phyloP scores from a whole-genome alignment of 192 early-diverging fungal genomes.

The Diversispora epigaea region DNA sequence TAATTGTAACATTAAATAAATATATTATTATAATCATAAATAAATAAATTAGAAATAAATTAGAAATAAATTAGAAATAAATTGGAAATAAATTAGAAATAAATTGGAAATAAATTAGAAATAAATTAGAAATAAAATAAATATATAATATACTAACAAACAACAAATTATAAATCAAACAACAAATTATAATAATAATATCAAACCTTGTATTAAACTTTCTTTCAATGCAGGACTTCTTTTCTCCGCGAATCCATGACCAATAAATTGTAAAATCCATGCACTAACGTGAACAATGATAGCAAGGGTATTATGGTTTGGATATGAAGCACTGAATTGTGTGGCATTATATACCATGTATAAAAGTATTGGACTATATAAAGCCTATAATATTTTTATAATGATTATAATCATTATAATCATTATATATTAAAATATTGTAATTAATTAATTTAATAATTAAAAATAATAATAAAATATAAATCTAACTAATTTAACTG shows the following conservation, averaged over 20 bases:
- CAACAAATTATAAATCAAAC: no score
- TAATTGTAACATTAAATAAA: constrained; percentile 30
- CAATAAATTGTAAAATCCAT: constrained; percentile 90
- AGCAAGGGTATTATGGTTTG: constrained; percentile 56
- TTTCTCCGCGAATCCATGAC: constrained; percentile 85
- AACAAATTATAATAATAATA: neutral
- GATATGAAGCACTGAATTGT: constrained; percentile 49
- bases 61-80: neutral
- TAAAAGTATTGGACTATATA: constrained; percentile 64
- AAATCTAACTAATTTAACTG: no score
- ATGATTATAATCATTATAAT: no score
- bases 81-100: neutral
- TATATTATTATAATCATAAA: constrained; percentile 16
- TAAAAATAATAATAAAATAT: no score
- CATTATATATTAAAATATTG: no score
- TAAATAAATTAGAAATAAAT: neutral
- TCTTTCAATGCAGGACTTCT: constrained; percentile 86
- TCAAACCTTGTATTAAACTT: constrained; percentile 75
- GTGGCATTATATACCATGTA: constrained; percentile 66
- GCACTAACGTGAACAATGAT: constrained; percentile 62
- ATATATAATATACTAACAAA: no score
- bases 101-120: no score
- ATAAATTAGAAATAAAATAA: no score
- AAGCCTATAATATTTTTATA: constrained; percentile 32
- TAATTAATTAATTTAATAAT: constrained; percentile 7